Evolutionary conservation across 73 alveolate species (phyloP).

Genomic region (Diophrys sp.): DNA sequence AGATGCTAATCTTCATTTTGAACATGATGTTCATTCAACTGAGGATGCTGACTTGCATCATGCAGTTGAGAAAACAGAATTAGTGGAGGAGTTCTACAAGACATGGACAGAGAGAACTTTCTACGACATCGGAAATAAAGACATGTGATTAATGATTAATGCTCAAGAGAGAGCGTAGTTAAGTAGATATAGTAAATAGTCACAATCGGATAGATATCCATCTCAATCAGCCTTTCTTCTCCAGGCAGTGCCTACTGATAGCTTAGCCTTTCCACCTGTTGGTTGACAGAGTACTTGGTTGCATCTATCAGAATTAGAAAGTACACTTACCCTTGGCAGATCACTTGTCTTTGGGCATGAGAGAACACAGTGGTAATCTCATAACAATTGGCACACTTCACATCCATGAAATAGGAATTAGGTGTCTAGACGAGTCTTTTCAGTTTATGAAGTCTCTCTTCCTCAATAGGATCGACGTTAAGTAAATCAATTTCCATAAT

Average conservation of each 20-base stretch:
- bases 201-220: too few species aligned
- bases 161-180: neutral
- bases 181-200: too few species aligned
- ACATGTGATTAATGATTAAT: neutral
- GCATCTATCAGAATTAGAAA: constrained; percentile 27
- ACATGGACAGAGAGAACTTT: constrained; percentile 18
- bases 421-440: constrained; percentile 78
- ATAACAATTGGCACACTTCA: constrained; percentile 69
- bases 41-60: neutral
- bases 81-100: neutral
- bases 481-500: constrained; percentile 79
- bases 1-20: neutral
- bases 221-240: constrained; percentile 81
- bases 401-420: constrained; percentile 80
- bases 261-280: constrained; percentile 78
- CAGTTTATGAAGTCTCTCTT: constrained; percentile 59
- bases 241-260: constrained; percentile 64
- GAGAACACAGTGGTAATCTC: constrained; percentile 60
- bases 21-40: neutral
- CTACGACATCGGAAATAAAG: constrained; percentile 14
- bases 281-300: constrained; percentile 65
- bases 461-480: constrained; percentile 68
- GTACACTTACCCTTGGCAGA: constrained; percentile 53
- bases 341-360: constrained; percentile 65
- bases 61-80: neutral